Percentiles rank a stretch among this genome's conserved stretches.
These are phyloP conservation scores for Aspergillus udagawae DNA, from an alignment of 2,329 filamentous ascomycete species.

Conservation along the genomic window DNA sequence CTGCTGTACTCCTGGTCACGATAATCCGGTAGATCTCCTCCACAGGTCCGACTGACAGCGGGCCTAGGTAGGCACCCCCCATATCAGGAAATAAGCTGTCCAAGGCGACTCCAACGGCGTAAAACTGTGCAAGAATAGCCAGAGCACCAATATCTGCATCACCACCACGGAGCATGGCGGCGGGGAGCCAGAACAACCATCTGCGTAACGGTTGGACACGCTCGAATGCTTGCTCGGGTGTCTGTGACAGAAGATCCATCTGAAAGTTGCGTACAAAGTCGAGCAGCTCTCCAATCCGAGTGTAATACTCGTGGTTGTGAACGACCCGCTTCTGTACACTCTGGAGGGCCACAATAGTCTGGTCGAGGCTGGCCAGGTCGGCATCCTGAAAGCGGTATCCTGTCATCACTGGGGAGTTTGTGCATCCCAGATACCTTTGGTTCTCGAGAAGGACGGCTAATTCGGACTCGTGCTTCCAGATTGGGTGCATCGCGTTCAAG, in stretches of 20 bases:
- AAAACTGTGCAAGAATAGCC: slow-evolving; percentile 84
- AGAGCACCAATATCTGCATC: slow-evolving; percentile 73
- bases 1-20: slow-evolving; percentile 61
- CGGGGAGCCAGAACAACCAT: slow-evolving; percentile 95
- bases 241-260: slow-evolving; percentile 65
- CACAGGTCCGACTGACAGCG: slow-evolving; percentile 72
- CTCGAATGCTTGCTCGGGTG: slow-evolving; percentile 81
- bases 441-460: slow-evolving; percentile 40
- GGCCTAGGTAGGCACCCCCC: slow-evolving; percentile 81
- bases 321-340: slow-evolving; percentile 59
- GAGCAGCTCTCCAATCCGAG: slow-evolving; percentile 65
- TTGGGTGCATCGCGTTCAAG: slow-evolving; percentile 83
- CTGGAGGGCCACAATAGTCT: slow-evolving; percentile 60
- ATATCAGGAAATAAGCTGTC: slow-evolving; percentile 91
- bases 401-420: slow-evolving; percentile 30
- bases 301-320: slow-evolving; percentile 65
- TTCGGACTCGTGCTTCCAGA: slow-evolving; percentile 79
- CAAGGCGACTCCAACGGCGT: slow-evolving; percentile 79
- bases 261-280: slow-evolving; percentile 69
- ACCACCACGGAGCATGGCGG: slow-evolving; percentile 74
- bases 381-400: slow-evolving; percentile 51
- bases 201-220: slow-evolving; percentile 81
- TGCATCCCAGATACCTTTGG: slow-evolving; percentile 36
- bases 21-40: slow-evolving; percentile 81
- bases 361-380: slow-evolving; percentile 64